phyloP scores from a whole-genome alignment of 2,329 filamentous ascomycete genomes.

The Penicillium expansum region DNA sequence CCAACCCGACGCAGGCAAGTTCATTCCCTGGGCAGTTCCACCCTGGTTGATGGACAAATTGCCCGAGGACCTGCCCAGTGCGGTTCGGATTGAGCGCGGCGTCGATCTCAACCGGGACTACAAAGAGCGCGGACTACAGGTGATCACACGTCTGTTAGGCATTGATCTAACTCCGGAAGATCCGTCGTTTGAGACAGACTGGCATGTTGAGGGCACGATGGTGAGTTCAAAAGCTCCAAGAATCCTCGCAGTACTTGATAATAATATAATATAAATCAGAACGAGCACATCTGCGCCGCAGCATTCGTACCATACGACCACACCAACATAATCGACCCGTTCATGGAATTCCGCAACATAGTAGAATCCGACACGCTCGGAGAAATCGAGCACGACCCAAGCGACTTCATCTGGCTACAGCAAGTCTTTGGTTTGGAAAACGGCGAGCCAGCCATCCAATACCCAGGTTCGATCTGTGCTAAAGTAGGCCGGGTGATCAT shows the following conservation, averaged over 20 bases:
- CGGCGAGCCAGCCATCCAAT: conserved; percentile 27
- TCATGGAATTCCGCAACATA: conserved; percentile 52
- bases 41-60: conserved; percentile 27
- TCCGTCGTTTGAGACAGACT: conserved; percentile 50
- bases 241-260: too few relatives aligned
- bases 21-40: conserved; percentile 34
- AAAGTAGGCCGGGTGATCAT: conserved; percentile 23
- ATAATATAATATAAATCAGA: conserved; percentile 33
- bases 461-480: conserved; percentile 21
- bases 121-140: conserved; percentile 51
- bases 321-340: conserved; percentile 57
- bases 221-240: conserved; percentile 18
- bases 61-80: conserved; percentile 23
- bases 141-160: conserved; percentile 62
- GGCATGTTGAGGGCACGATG: conserved; percentile 51
- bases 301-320: conserved; percentile 62
- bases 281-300: conserved; percentile 64
- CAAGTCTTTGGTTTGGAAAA: conserved; percentile 30
- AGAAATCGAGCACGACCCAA: conserved; percentile 31
- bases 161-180: conserved; percentile 60
- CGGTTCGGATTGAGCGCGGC: conserved; percentile 27
- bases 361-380: conserved; percentile 31
- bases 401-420: conserved; percentile 32
- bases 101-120: conserved; percentile 40
- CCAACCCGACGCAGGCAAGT: conserved; percentile 30